Base-by-base conservation (phyloP, 441 rosid genomes). In the Pelargonium cotyledonis region DNA sequence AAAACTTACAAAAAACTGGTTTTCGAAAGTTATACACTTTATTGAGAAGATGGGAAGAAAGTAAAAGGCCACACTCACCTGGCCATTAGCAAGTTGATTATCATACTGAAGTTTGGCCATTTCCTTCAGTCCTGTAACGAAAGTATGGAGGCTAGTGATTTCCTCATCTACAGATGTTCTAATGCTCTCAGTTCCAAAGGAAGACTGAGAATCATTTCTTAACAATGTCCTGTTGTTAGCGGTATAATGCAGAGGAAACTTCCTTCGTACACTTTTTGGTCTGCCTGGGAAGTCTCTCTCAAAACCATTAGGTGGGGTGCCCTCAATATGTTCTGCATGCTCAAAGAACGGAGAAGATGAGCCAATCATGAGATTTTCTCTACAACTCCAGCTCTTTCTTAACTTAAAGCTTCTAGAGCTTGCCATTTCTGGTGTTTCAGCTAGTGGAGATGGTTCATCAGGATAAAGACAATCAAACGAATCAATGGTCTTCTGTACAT, bases 331-430 rank as follows among this genome's bases (percentile, higher is more conserved):
- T 67, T 79, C 79, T 51, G 75, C 71, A 68, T 73, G 77, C 78
- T 82, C 85, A 62, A 65, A 73, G 74, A 74, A 73, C 63, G 72
- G 14, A 0, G 71, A 62, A 57, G 84, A 76, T 66, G 65, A 76
- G 44, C 76, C 77, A 64, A 71, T 75, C 68, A 77, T 60, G 40
- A 83, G 72, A 70, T 79, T 81, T 44, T 87, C 88, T 76, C 80
- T 85, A 70, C 88, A 92, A 76, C 97, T 95, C 75, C 71, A 83
- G 78, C 96, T 91, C 78, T 86, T 85, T 14, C 67, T 53, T 73
- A 88, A 74, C 79, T 81, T 82, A 77, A 76, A 77, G 79, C 82
- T 78, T 73, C 77, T 72, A 63, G 79, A 70, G 41, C 68, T 74
- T 41, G 72, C 72, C 7, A 79, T 53, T 64, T 78, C 84, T 73